Percentiles rank a stretch among this genome's conserved stretches.
Conservation (phyloP, 2,329 filamentous ascomycete genomes). For the Karstenula rhodostoma region DNA sequence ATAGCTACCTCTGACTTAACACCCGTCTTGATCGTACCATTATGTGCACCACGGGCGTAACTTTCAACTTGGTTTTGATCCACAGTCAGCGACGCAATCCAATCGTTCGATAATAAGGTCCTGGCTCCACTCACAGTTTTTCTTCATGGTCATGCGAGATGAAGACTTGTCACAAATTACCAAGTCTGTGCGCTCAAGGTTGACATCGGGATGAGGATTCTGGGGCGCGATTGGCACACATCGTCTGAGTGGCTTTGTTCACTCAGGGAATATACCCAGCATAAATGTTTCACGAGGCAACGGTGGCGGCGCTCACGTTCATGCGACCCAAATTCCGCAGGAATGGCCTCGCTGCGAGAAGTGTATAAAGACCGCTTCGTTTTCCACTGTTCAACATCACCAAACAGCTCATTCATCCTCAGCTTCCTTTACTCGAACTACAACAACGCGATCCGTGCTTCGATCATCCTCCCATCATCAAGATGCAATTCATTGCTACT, state of each 20-base stretch:
- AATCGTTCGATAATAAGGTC: not conserved
- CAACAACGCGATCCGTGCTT: not conserved
- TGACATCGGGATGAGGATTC: not conserved
- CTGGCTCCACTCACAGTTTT: not conserved
- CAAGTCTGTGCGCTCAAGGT: not conserved
- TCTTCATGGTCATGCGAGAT: conserved; percentile 10
- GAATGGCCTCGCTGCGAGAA: not conserved
- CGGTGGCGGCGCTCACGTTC: not conserved
- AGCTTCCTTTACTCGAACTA: not conserved
- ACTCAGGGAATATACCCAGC: not conserved
- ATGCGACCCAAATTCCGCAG: not conserved
- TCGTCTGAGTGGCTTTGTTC: conserved; percentile 7
- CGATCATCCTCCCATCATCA: not conserved
- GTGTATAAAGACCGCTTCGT: not conserved
- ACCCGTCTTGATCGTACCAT: conserved; percentile 1
- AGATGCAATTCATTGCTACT: conserved; percentile 7
- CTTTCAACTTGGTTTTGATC: not conserved
- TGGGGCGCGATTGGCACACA: not conserved
- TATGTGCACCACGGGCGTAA: not conserved
- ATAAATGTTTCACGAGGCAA: not conserved
- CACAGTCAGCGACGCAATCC: conserved; percentile 3
- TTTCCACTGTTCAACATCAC: not conserved
- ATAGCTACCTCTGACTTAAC: conserved; percentile 10
- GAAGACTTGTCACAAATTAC: not conserved
- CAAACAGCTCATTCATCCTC: not conserved